phyloP scores from a whole-genome alignment of 2,329 filamentous ascomycete species.

The Penicillium palitans region DNA sequence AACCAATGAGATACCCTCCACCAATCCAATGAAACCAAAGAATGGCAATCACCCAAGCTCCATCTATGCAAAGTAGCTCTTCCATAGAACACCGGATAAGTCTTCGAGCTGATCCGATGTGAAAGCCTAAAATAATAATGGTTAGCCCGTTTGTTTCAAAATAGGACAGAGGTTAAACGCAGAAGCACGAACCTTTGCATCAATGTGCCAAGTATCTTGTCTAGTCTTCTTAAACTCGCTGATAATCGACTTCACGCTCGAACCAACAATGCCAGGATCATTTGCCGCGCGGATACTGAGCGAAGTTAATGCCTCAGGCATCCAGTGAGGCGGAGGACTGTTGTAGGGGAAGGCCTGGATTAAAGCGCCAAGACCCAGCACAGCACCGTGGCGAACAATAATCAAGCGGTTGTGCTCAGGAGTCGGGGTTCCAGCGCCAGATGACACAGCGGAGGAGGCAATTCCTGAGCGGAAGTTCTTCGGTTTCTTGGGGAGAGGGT shows the following conservation, averaged over 20 bases:
- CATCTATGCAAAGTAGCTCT: slow-evolving; percentile 90
- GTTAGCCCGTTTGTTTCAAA: slow-evolving; percentile 20
- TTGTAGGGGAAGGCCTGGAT: slow-evolving; percentile 96
- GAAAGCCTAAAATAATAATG: slow-evolving; percentile 65
- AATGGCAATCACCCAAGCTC: neutral
- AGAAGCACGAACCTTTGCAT: slow-evolving; percentile 76
- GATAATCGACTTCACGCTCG: slow-evolving; percentile 89
- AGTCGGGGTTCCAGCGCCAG: slow-evolving; percentile 50
- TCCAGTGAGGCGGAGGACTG: slow-evolving; percentile 87
- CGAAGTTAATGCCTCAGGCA: slow-evolving; percentile 86
- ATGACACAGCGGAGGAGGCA: slow-evolving; percentile 43
- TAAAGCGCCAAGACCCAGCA: slow-evolving; percentile 84
- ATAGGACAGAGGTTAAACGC: neutral
- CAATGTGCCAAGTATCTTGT: slow-evolving; percentile 97
- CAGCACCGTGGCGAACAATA: slow-evolving; percentile 81
- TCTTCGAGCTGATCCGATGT: slow-evolving; percentile 91
- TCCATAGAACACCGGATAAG: slow-evolving; percentile 94
- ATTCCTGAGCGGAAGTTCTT: slow-evolving; percentile 39
- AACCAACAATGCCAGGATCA: slow-evolving; percentile 89
- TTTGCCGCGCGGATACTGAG: slow-evolving; percentile 81
- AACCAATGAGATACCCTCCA: neutral
- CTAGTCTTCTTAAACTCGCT: slow-evolving; percentile 99
- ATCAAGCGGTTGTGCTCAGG: slow-evolving; percentile 69
- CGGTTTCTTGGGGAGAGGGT: slow-evolving; percentile 77
- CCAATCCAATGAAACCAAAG: neutral